Evolutionary conservation across 179 eudicot species (phyloP).

Genomic region (Beta lomatogona): DNA sequence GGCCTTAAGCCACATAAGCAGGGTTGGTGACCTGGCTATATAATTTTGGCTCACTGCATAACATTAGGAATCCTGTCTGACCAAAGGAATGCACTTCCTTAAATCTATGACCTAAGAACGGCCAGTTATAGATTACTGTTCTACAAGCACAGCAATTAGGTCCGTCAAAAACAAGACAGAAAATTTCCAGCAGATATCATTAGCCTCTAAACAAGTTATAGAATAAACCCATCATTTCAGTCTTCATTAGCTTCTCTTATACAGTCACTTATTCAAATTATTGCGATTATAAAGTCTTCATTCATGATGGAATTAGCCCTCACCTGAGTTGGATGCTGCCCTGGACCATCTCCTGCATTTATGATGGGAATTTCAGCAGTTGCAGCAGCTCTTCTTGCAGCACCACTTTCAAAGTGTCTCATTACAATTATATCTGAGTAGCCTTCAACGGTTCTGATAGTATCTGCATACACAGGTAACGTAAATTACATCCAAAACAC

Average conservation of each 20-base stretch:
- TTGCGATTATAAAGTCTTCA: neutral
- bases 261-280: neutral
- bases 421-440: constrained; percentile 92
- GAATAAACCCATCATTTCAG: neutral
- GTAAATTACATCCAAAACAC: constrained; percentile 25
- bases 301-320: neutral
- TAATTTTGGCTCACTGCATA: neutral
- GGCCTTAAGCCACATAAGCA: neutral
- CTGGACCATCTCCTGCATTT: constrained; percentile 99
- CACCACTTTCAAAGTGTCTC: constrained; percentile 99
- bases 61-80: neutral
- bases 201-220: neutral
- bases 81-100: neutral
- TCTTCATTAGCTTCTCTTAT: neutral
- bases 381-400: constrained; percentile 89
- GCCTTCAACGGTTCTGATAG: constrained; percentile 97
- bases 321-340: constrained; percentile 97
- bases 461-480: constrained; percentile 54
- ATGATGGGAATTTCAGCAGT: constrained; percentile 86
- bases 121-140: neutral
- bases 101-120: neutral
- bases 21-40: neutral
- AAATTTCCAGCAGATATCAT: neutral
- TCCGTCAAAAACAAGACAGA: neutral
- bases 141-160: constrained; percentile 3